phyloP scores from a whole-genome alignment of 1,284 basidiomycete genomes.

The Marasmius sp. region DNA sequence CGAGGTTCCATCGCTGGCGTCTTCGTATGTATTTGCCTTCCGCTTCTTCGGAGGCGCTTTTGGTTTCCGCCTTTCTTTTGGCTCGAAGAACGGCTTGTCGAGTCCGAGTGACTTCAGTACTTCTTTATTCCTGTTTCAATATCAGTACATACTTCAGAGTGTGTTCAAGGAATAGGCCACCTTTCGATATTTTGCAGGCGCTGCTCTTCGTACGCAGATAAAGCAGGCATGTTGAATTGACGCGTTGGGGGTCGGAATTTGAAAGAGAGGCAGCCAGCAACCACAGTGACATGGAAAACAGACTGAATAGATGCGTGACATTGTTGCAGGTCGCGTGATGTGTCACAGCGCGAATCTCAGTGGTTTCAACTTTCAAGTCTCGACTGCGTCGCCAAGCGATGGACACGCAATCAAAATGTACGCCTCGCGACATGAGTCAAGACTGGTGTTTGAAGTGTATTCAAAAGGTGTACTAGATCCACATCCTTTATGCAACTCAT shows the following conservation, averaged over 20 bases:
- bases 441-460: too few relatives aligned
- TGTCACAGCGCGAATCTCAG: too few relatives aligned
- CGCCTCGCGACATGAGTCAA: too few relatives aligned
- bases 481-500: too few relatives aligned
- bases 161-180: background rate
- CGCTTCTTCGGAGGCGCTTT: constrained; percentile 27
- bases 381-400: too few relatives aligned
- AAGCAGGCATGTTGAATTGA: background rate
- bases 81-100: constrained; percentile 45
- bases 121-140: constrained; percentile 37
- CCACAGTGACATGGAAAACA: too few relatives aligned
- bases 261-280: too few relatives aligned
- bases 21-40: constrained; percentile 19
- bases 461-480: too few relatives aligned
- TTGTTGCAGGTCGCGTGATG: too few relatives aligned
- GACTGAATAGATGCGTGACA: too few relatives aligned
- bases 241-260: background rate
- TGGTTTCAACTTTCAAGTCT: too few relatives aligned
- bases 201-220: background rate
- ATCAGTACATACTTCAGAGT: background rate
- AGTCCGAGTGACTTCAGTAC: constrained; percentile 45
- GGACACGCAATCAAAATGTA: too few relatives aligned
- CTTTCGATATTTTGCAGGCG: background rate
- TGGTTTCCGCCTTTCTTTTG: constrained; percentile 35
- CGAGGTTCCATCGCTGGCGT: constrained; percentile 26